A percentile compares a stretch with the other conserved stretches of the same genome.
phyloP scores from a whole-genome alignment of 2,329 filamentous ascomycete genomes.

The Dothideomycetes sp. region DNA sequence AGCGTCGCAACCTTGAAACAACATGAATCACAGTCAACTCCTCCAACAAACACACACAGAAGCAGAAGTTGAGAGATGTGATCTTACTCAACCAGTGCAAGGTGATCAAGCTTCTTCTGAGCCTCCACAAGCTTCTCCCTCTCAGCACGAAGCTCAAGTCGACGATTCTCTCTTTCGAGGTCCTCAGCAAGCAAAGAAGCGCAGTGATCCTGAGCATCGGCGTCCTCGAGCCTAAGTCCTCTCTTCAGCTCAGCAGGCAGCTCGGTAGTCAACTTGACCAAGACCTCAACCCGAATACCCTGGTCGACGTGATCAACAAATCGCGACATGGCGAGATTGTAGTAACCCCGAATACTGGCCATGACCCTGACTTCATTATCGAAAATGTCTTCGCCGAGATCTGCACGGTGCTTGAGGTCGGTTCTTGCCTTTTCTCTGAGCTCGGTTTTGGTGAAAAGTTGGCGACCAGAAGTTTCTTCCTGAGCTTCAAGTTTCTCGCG shows the following conservation, averaged over 20 bases:
- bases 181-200: slow-evolving; percentile 28
- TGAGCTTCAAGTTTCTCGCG: slow-evolving; percentile 22
- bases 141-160: slow-evolving; percentile 11
- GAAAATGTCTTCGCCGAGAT: slow-evolving; percentile 51
- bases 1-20: too few species aligned
- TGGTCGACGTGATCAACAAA: slow-evolving; percentile 49
- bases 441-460: slow-evolving; percentile 18
- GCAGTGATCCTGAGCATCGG: slow-evolving; percentile 15
- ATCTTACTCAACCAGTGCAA: slow-evolving; percentile 1
- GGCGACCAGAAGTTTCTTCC: slow-evolving; percentile 17
- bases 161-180: slow-evolving; percentile 20
- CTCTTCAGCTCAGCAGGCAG: slow-evolving; percentile 17
- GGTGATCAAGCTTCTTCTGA: slow-evolving; percentile 12
- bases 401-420: slow-evolving; percentile 18
- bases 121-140: slow-evolving; percentile 13
- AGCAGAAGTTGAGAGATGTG: too few species aligned
- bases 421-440: slow-evolving; percentile 25
- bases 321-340: slow-evolving; percentile 54
- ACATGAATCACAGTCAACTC: too few species aligned
- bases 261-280: slow-evolving; percentile 16
- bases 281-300: slow-evolving; percentile 30
- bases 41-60: too few species aligned
- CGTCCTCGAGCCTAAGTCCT: slow-evolving; percentile 17
- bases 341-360: slow-evolving; percentile 58
- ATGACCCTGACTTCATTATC: slow-evolving; percentile 52